These are phyloP conservation scores for Pestalotiopsis sp. DNA, from an alignment of 2,329 filamentous ascomycete species.

Conservation along the genomic window DNA sequence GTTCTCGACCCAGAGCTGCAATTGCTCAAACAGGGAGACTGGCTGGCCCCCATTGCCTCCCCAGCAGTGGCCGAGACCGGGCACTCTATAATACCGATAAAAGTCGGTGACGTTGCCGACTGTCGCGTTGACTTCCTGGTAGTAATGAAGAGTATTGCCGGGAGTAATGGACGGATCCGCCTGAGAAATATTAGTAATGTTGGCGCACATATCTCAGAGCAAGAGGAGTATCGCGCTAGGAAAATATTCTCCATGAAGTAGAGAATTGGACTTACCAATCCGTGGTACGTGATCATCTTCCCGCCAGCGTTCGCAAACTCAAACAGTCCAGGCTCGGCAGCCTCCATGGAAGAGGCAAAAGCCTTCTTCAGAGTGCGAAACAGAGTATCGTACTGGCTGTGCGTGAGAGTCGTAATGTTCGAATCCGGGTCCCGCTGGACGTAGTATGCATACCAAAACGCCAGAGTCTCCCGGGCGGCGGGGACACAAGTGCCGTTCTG, in stretches of 20 bases:
- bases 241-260: background rate
- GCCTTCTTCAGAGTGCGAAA: background rate
- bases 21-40: background rate
- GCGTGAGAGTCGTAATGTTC: background rate
- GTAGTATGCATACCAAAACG: background rate
- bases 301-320: background rate
- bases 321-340: background rate
- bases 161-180: slow-evolving; percentile 18
- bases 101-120: slow-evolving; percentile 10
- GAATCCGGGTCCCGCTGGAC: background rate
- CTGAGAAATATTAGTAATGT: background rate
- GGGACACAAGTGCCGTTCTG: slow-evolving; percentile 10
- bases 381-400: background rate
- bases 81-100: background rate
- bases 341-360: background rate
- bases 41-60: slow-evolving; percentile 1
- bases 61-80: background rate
- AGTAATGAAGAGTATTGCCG: background rate
- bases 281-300: slow-evolving; percentile 5
- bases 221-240: background rate
- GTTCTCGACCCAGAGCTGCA: slow-evolving; percentile 6
- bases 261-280: background rate
- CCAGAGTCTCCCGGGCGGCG: background rate
- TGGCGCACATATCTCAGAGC: background rate
- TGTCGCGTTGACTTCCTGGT: background rate